Evolutionary conservation across 345 rosid genomes (phyloP).

Genomic region (Lagerstroemia speciosa): DNA sequence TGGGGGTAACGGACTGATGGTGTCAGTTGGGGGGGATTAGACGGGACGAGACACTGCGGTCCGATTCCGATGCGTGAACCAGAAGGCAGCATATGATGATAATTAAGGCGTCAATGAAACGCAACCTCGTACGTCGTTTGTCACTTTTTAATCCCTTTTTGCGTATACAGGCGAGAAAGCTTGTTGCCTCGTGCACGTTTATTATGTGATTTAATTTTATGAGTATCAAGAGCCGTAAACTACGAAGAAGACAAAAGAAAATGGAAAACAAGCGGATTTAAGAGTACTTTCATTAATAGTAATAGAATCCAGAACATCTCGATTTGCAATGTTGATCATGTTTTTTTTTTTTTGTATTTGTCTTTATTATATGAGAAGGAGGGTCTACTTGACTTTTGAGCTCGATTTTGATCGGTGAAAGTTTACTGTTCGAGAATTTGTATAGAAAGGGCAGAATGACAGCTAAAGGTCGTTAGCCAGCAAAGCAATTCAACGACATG

Average conservation of each 20-base stretch:
- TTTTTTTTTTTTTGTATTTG: no score
- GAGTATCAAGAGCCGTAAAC: no score
- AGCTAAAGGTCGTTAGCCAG: background rate
- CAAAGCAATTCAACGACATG: background rate
- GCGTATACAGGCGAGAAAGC: background rate
- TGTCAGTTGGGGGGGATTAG: background rate
- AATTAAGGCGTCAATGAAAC: conserved; percentile 2
- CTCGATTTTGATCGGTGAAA: no score
- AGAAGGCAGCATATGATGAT: background rate
- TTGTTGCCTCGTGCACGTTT: conserved; percentile 1
- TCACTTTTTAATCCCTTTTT: background rate
- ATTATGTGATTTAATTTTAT: background rate
- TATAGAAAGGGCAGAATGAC: background rate
- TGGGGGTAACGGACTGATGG: background rate
- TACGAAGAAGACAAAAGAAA: no score
- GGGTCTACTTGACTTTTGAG: no score
- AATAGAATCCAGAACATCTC: no score
- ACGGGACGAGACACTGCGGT: background rate
- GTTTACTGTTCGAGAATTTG: background rate
- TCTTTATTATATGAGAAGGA: no score
- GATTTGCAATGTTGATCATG: no score
- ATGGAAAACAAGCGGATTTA: no score
- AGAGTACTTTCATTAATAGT: no score
- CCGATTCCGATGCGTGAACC: background rate
- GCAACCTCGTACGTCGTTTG: conserved; percentile 2